phyloP scores from a whole-genome alignment of 192 early-diverging fungal species.

The Paraglomus occultum region DNA sequence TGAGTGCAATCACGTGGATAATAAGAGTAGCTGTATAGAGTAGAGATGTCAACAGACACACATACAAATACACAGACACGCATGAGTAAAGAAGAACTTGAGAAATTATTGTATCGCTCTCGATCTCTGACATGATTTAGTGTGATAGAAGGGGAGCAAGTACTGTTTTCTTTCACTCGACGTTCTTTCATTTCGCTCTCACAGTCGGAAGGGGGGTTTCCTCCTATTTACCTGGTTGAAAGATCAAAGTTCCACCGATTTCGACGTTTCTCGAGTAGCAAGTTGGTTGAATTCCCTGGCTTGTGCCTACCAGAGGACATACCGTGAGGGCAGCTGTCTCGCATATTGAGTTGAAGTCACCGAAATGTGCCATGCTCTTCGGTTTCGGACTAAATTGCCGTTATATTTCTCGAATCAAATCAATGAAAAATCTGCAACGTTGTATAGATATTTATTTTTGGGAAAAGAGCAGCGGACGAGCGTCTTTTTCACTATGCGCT shows the following conservation, averaged over 20 bases:
- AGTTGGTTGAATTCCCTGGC: conserved; percentile 71
- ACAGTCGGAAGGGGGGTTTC: too few species aligned
- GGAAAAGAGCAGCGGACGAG: too few species aligned
- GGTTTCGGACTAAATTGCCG: background rate
- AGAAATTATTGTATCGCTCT: too few species aligned
- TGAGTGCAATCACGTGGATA: conserved; percentile 85
- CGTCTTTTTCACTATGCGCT: too few species aligned
- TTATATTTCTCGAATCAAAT: too few species aligned
- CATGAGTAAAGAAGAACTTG: too few species aligned
- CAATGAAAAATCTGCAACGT: too few species aligned
- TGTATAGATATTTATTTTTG: too few species aligned
- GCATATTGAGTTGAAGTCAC: conserved; percentile 87
- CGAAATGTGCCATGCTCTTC: conserved; percentile 25
- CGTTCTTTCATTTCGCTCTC: too few species aligned
- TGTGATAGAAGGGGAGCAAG: too few species aligned
- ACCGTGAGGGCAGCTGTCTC: conserved; percentile 75
- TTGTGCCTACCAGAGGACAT: conserved; percentile 84
- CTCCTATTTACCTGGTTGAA: conserved; percentile 69
- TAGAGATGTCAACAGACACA: background rate
- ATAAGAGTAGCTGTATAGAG: conserved; percentile 75
- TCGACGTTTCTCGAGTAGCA: conserved; percentile 96
- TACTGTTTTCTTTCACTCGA: background rate
- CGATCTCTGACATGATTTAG: too few species aligned
- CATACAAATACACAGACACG: too few species aligned
- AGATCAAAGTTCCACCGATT: conserved; percentile 77